Conservation (phyloP, 31 red algal species). For the Endocladia muricata region DNA sequence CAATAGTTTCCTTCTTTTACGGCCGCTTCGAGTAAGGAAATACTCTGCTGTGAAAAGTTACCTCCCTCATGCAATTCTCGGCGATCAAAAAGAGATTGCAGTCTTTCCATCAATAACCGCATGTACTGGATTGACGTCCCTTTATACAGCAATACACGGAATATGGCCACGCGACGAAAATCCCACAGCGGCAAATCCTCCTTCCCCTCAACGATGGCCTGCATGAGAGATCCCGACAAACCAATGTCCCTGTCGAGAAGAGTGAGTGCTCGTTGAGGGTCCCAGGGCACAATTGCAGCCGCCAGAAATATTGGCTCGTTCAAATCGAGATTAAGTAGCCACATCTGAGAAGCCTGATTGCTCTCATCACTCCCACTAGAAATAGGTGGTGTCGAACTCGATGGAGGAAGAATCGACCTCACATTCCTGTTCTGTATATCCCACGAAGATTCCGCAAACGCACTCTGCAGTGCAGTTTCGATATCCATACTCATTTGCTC, state of each 20-base stretch:
- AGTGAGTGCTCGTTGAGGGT: slow-evolving; percentile 11
- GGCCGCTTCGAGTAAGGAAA: slow-evolving; percentile 2
- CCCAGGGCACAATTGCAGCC: slow-evolving; percentile 30
- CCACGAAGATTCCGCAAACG: slow-evolving; percentile 33
- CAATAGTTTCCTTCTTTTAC: slow-evolving; percentile 9
- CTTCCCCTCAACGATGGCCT: not conserved
- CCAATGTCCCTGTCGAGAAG: slow-evolving; percentile 21
- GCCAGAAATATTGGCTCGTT: slow-evolving; percentile 22
- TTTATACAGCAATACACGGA: not conserved
- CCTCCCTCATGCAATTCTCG: slow-evolving; percentile 9
- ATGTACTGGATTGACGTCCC: not conserved
- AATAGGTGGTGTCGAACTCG: not conserved
- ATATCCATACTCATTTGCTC: slow-evolving; percentile 10
- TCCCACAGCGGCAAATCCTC: slow-evolving; percentile 7
- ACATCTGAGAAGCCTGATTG: not conserved
- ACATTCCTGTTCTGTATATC: not conserved
- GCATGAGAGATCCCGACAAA: not conserved
- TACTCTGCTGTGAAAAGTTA: slow-evolving; percentile 13
- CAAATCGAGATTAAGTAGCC: slow-evolving; percentile 13
- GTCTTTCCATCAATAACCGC: slow-evolving; percentile 18
- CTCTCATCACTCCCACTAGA: not conserved
- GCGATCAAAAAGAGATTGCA: slow-evolving; percentile 21
- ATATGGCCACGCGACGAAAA: slow-evolving; percentile 19
- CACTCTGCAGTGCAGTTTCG: slow-evolving; percentile 11
- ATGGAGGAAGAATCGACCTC: not conserved